phyloP scores from a whole-genome alignment of 192 early-diverging fungal genomes.

The Coemansia guatemalensis region DNA sequence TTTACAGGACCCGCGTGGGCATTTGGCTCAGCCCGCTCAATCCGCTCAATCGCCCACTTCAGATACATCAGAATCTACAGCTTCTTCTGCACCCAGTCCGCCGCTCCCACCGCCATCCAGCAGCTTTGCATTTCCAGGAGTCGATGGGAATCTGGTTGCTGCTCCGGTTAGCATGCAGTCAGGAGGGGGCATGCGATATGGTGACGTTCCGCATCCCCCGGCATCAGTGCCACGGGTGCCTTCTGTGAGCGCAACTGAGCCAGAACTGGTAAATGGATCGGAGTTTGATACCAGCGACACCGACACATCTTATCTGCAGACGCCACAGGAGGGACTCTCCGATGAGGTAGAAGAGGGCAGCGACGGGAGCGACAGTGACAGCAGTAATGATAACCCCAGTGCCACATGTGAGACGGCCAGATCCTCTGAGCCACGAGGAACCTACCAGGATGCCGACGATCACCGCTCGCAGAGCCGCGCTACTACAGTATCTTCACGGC shows the following conservation, averaged over 20 bases:
- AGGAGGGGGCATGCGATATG: conserved; percentile 1
- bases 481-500: conserved; percentile 8
- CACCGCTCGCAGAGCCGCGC: conserved; percentile 23
- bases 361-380: conserved; percentile 5
- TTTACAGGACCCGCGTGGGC: not conserved
- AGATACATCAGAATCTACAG: not conserved
- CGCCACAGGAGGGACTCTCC: conserved; percentile 36
- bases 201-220: not conserved
- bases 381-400: conserved; percentile 3
- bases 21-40: not conserved
- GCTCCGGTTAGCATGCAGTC: not conserved
- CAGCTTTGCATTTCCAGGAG: not conserved
- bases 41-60: not conserved
- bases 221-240: conserved; percentile 14
- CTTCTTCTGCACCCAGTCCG: not conserved
- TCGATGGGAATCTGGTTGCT: not conserved
- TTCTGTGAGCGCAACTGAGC: not conserved
- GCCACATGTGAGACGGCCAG: not conserved
- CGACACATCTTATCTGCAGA: conserved; percentile 35
- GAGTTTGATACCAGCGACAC: conserved; percentile 41
- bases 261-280: conserved; percentile 5
- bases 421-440: not conserved
- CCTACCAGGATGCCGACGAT: conserved; percentile 2
- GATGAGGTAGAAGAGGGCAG: conserved; percentile 11
- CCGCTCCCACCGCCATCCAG: not conserved